Conservation (phyloP, 2,329 filamentous ascomycete species). For the Leptosphaerulina australis region DNA sequence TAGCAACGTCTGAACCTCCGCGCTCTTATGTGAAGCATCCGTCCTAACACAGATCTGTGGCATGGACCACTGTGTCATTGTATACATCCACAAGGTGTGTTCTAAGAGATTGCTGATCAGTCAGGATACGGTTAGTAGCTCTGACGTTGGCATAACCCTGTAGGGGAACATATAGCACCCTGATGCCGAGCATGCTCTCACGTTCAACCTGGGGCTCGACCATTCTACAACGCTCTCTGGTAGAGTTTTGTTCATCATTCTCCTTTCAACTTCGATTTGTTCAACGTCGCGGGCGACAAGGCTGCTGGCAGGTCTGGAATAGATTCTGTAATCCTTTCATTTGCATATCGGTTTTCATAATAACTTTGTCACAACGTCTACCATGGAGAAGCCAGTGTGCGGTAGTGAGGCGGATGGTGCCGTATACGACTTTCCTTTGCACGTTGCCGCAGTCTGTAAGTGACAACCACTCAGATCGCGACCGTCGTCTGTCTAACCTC, state of each 20-base stretch:
- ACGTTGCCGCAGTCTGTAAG: slow-evolving; percentile 50
- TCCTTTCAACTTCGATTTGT: slow-evolving; percentile 27
- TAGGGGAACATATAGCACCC: slow-evolving; percentile 37
- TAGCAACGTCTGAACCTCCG: slow-evolving; percentile 45
- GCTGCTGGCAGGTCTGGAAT: slow-evolving; percentile 38
- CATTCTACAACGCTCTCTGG: slow-evolving; percentile 41
- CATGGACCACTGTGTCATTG: slow-evolving; percentile 37
- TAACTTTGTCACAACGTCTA: slow-evolving; percentile 32
- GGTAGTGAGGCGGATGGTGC: slow-evolving; percentile 38
- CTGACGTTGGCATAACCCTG: slow-evolving; percentile 30
- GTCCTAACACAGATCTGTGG: slow-evolving; percentile 34
- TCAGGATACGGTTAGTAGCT: slow-evolving; percentile 36
- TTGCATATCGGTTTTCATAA: slow-evolving; percentile 20
- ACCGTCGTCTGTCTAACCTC: slow-evolving; percentile 18
- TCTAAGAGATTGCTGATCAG: slow-evolving; percentile 37
- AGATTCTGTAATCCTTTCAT: slow-evolving; percentile 22
- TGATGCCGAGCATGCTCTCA: slow-evolving; percentile 35
- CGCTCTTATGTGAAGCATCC: slow-evolving; percentile 35
- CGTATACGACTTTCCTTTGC: slow-evolving; percentile 47
- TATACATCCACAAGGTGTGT: slow-evolving; percentile 28
- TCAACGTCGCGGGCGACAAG: slow-evolving; percentile 45
- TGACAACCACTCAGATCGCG: background rate
- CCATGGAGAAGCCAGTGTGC: slow-evolving; percentile 43
- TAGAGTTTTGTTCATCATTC: slow-evolving; percentile 37
- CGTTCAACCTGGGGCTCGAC: slow-evolving; percentile 28